phyloP scores from a whole-genome alignment of 805 yeast species.

The Candida methanosorbosa region DNA sequence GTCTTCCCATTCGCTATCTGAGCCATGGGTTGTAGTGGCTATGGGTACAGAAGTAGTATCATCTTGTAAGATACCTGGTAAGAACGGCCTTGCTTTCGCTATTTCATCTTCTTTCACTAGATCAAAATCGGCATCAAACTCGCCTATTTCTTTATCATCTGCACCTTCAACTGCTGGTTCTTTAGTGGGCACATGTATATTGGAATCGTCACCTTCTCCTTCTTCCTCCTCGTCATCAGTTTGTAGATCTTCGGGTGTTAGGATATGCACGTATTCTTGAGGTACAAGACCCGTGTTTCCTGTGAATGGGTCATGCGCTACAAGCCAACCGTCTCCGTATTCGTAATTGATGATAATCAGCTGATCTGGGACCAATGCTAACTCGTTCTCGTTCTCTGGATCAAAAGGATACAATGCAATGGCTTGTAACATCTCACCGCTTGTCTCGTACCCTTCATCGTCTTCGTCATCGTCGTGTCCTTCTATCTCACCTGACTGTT shows the following conservation, averaged over 20 bases:
- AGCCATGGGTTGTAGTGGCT: too few species aligned
- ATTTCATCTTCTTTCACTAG: slow-evolving; percentile 17
- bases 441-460: slow-evolving; percentile 3
- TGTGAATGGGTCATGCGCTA: slow-evolving; percentile 70
- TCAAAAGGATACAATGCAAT: slow-evolving; percentile 81
- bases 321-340: slow-evolving; percentile 98
- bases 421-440: slow-evolving; percentile 36
- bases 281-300: slow-evolving; percentile 92
- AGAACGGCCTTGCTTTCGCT: slow-evolving; percentile 34
- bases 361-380: slow-evolving; percentile 72
- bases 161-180: slow-evolving; percentile 21
- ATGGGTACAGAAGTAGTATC: slow-evolving; percentile 21
- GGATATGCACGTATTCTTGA: slow-evolving; percentile 76
- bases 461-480: background rate
- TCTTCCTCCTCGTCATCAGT: slow-evolving; percentile 20
- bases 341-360: slow-evolving; percentile 76
- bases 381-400: slow-evolving; percentile 94
- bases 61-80: slow-evolving; percentile 24
- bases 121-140: slow-evolving; percentile 7
- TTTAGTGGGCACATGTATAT: too few species aligned
- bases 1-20: slow-evolving; percentile 31
- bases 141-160: slow-evolving; percentile 16
- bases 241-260: slow-evolving; percentile 20
- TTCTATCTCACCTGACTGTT: too few species aligned
- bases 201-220: slow-evolving; percentile 15